Percentiles rank a stretch among this genome's conserved stretches.
Evolutionary conservation across 305 asterid species (phyloP).

Genomic region (Solanum chacoense): DNA sequence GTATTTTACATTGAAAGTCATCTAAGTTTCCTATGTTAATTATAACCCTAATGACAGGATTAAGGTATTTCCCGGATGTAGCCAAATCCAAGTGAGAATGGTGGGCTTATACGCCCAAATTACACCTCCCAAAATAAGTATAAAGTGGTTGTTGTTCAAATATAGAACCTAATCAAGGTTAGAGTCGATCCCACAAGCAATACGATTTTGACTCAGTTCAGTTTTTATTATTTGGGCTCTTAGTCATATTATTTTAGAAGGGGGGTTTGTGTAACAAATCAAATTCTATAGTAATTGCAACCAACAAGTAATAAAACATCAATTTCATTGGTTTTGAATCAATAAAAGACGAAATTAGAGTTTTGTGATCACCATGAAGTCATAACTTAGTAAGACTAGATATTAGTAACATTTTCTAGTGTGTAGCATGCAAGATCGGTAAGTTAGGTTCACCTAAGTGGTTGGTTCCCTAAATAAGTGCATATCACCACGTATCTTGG

Average conservation of each 20-base stretch:
- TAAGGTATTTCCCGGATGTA: background rate
- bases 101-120: background rate
- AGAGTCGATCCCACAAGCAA: background rate
- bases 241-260: background rate
- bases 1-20: background rate
- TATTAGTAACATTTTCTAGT: background rate
- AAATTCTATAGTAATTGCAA: background rate
- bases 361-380: background rate
- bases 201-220: background rate
- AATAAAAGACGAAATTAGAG: background rate
- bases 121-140: background rate
- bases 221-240: background rate
- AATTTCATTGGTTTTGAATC: background rate
- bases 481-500: background rate
- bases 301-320: background rate
- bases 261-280: background rate
- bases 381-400: background rate
- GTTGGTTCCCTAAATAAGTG: background rate
- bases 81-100: background rate
- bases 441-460: background rate
- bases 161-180: background rate
- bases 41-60: background rate
- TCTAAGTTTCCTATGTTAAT: background rate
- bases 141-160: background rate
- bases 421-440: background rate